Evolutionary conservation across 176 grass and related monocot species (phyloP), one percentile per base, ranked within the genome.

Genomic region (Musa itinerans): DNA sequence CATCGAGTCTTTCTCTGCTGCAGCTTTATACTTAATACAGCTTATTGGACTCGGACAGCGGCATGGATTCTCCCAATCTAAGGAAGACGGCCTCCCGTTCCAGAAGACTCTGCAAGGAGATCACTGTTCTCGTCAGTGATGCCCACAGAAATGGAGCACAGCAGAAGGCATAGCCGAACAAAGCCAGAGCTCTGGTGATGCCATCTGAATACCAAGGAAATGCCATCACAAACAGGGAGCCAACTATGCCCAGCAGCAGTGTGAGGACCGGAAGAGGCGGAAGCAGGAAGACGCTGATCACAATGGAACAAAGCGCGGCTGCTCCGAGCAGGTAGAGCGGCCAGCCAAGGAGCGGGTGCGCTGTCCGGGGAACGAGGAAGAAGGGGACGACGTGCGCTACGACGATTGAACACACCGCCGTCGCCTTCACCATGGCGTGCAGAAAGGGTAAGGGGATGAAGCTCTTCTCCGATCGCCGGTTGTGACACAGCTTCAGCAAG

Each of bases 131-230:
- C 77, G 85, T 85, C 52, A 87, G 1, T 2, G 91, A 89, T 21
- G 84, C 51, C 96, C 96, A 99, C 77, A 85, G 78, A 79, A 88
- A 81, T 5, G 96, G 96, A 0, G 89, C 72, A 4, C 77, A 77
- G 83, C 86, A 92, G 54, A 84, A 89, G 1, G 85, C 88, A 8
- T 95, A 99, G 8, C 73, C 86, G 52, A 86, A 84, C 70, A 99
- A 22, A 34, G 75, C 75, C 55, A 99, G 82, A 76, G 83, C 87
- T 83, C 96, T 89, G 73, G 63, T 52, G 50, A 89, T 77, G 20
- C 96, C 96, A 69, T 82, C 85, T 34, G 88, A 73, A 79, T 99
- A 99, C 96, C 96, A 99, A 53, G 96, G 96, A 85, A 75, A 99
- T 50, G 89, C 96, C 96, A 95, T 95, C 9, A 92, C 81, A 27